A percentile compares a stretch with the other conserved stretches of the same genome.
phyloP scores from a whole-genome alignment of 2,329 filamentous ascomycete species.

The Arthrinium puccinioides region DNA sequence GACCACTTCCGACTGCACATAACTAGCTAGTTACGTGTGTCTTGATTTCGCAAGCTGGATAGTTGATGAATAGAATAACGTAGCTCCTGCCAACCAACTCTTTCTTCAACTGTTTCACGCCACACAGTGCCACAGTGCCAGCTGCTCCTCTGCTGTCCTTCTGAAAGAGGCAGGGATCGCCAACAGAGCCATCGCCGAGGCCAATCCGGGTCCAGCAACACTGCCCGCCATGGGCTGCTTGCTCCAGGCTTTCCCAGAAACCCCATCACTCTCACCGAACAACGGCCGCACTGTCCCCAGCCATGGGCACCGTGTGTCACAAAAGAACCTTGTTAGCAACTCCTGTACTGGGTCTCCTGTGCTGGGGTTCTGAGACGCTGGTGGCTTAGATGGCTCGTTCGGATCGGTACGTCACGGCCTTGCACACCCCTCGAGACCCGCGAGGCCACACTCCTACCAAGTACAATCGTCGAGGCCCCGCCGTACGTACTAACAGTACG shows the following conservation, averaged over 20 bases:
- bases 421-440: too few species aligned
- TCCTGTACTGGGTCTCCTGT: slow-evolving; percentile 17
- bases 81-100: too few species aligned
- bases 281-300: slow-evolving; percentile 16
- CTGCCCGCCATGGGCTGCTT: slow-evolving; percentile 1
- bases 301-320: slow-evolving; percentile 21
- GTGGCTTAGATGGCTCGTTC: slow-evolving; percentile 21
- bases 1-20: too few species aligned
- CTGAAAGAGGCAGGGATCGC: slow-evolving; percentile 17
- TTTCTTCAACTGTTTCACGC: too few species aligned
- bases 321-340: slow-evolving; percentile 20
- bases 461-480: too few species aligned
- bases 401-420: slow-evolving; percentile 15
- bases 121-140: not conserved
- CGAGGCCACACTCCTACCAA: too few species aligned
- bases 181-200: slow-evolving; percentile 10
- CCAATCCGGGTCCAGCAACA: slow-evolving; percentile 6
- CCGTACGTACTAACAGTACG: too few species aligned
- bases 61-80: too few species aligned
- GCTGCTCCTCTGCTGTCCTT: not conserved
- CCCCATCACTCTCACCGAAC: slow-evolving; percentile 7
- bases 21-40: too few species aligned
- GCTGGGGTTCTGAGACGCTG: slow-evolving; percentile 19
- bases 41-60: too few species aligned
- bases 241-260: not conserved